Conservation (phyloP, 2,329 filamentous ascomycete species). For the Coccinonectria pachysandricola region DNA sequence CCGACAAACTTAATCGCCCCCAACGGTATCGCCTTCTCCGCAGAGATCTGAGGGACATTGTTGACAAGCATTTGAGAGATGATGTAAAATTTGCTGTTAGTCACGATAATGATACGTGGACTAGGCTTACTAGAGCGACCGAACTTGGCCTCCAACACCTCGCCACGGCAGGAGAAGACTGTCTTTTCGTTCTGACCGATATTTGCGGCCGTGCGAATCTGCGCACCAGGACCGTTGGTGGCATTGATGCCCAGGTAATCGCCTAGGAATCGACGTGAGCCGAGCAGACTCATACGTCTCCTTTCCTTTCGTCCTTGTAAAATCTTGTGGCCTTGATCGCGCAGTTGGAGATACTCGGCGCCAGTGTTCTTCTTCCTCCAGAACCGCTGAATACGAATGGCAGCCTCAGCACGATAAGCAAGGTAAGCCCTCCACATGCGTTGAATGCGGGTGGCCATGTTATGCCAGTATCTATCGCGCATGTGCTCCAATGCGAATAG, state of each 20-base stretch:
- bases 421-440: constrained; percentile 95
- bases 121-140: constrained; percentile 91
- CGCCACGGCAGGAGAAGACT: constrained; percentile 84
- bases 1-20: constrained; percentile 84
- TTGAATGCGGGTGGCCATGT: constrained; percentile 97
- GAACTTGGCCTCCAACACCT: constrained; percentile 87
- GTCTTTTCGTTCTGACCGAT: constrained; percentile 63
- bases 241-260: constrained; percentile 90
- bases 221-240: constrained; percentile 64
- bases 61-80: constrained; percentile 77
- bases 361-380: constrained; percentile 91
- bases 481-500: constrained; percentile 95
- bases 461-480: constrained; percentile 97
- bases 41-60: constrained; percentile 66
- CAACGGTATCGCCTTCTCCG: constrained; percentile 73
- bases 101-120: constrained; percentile 75
- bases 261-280: constrained; percentile 83
- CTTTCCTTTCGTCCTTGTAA: constrained; percentile 83
- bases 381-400: constrained; percentile 86
- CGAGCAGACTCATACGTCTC: constrained; percentile 79
- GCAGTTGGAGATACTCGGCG: constrained; percentile 76
- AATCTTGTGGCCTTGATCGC: constrained; percentile 77
- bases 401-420: constrained; percentile 83
- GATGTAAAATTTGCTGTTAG: constrained; percentile 78
- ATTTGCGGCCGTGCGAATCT: constrained; percentile 65